phyloP scores from a whole-genome alignment of 768 basidiomycete species.

The Hypsizygus marmoreus region DNA sequence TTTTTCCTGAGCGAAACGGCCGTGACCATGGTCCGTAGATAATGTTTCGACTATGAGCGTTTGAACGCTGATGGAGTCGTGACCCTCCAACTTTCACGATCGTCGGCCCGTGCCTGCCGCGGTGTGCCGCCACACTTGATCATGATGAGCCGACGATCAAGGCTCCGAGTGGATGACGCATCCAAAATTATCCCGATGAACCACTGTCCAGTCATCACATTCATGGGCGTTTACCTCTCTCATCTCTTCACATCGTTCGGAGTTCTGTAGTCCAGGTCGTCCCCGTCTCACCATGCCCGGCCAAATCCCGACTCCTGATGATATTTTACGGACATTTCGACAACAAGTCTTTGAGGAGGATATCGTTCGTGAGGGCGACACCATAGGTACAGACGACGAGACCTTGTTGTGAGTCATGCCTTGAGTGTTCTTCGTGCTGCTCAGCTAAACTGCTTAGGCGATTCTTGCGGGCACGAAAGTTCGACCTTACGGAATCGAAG shows the following conservation, averaged over 20 bases:
- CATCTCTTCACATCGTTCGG: neutral
- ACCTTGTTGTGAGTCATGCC: conserved; percentile 53
- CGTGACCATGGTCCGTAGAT: too few species aligned
- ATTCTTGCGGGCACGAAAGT: conserved; percentile 76
- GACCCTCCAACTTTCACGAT: too few species aligned
- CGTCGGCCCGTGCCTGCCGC: too few species aligned
- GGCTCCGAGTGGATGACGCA: too few species aligned
- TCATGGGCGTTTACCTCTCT: neutral
- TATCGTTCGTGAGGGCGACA: conserved; percentile 59
- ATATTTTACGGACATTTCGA: conserved; percentile 52
- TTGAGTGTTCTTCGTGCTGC: neutral
- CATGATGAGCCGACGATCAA: too few species aligned
- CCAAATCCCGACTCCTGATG: conserved; percentile 21
- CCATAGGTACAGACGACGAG: conserved; percentile 58
- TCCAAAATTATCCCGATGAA: too few species aligned
- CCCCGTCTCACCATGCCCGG: conserved; percentile 9
- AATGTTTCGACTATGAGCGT: too few species aligned
- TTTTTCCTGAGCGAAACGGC: too few species aligned
- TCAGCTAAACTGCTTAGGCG: conserved; percentile 42
- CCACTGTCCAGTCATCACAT: too few species aligned
- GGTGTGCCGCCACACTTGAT: neutral
- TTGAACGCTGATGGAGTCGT: too few species aligned
- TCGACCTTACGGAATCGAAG: conserved; percentile 57
- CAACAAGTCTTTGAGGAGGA: conserved; percentile 51
- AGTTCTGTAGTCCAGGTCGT: neutral